Conservation (phyloP, 371 early-diverging fungal genomes). For the Mucor velutinosus region DNA sequence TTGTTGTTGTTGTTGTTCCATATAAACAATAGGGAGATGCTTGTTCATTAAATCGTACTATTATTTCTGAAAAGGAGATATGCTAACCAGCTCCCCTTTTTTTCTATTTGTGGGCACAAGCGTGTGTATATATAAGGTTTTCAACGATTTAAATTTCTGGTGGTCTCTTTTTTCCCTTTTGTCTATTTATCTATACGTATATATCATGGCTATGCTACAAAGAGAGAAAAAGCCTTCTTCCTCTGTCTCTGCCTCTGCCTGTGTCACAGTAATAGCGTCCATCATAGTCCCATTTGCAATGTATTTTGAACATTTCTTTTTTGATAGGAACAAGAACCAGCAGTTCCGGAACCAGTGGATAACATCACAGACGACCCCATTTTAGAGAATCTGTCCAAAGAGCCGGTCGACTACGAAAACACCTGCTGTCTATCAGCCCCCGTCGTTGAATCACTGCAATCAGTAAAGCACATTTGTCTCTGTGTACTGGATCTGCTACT, state of each 20-base stretch:
- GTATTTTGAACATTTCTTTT: not conserved
- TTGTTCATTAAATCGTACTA: slow-evolving; percentile 2
- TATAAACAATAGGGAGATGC: slow-evolving; percentile 2
- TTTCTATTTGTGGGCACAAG: not conserved
- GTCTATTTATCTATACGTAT: not conserved
- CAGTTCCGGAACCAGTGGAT: not conserved
- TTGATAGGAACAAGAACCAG: not conserved
- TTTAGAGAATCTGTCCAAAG: slow-evolving; percentile 12
- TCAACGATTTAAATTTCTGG: not conserved
- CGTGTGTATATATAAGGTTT: not conserved
- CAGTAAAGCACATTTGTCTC: slow-evolving; percentile 41
- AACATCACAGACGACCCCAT: slow-evolving; percentile 3
- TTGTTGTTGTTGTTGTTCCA: not conserved
- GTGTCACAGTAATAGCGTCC: not conserved
- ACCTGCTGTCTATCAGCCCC: slow-evolving; percentile 14
- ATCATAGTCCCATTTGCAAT: not conserved
- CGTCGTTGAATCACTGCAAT: slow-evolving; percentile 35
- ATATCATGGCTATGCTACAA: slow-evolving; percentile 16
- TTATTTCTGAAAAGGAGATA: not conserved
- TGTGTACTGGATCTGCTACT: slow-evolving; percentile 37
- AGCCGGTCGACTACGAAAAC: slow-evolving; percentile 4
- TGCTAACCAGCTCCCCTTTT: not conserved
- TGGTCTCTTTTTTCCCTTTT: slow-evolving; percentile 3
- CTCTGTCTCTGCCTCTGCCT: not conserved
- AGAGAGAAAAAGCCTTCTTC: slow-evolving; percentile 6